Base-by-base conservation (phyloP, 2,329 filamentous ascomycete genomes). In the Rhinocladiella similis region DNA sequence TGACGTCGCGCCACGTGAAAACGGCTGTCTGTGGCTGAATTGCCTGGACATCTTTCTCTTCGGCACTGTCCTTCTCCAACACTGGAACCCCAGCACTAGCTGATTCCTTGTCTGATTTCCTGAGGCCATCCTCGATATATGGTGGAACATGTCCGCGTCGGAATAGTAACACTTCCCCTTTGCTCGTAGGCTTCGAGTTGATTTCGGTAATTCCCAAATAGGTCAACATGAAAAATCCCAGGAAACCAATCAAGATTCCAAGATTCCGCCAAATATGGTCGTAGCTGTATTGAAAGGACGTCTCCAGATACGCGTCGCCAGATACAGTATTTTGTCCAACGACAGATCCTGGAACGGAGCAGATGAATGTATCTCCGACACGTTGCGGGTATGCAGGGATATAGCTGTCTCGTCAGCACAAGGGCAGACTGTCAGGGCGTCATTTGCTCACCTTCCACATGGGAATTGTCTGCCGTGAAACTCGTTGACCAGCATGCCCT, bases 101-200 rank as follows among this genome's bases (percentile, higher is more conserved):
- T 87, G 83, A 1, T 74, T 69, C 12, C 80, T 72, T 1, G 73
- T 78, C 80, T 0, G 73, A 68, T 5, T 73, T 68, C 77, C 86
- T 0, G 0, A 74, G 70, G 18, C 22, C 42, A 14, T 45, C 19
- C 19, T 45, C 10, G 42, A 45, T 45, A n/a, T 20, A 20, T 12
- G 10, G 73, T 35, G 84, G 80, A 68, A 81, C 79, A 68, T 87
- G 77, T 18, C 87, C 86, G 50, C 86, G 83, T 57, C 84, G 85
- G 77, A 90, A 91, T 22, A 91, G 80, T 5, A 91, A 75, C 12
- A 91, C 85, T 67, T 91, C 88, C 53, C 87, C 88, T 78, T 88
- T 91, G 33, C 86, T 89, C 69, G 87, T 87, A 70, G 84, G 82
- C n/a, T 87, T 84, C 2, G 77, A 75, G 54, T 79, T 75, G 33